A percentile compares a stretch with the other conserved stretches of the same genome.
These are phyloP conservation scores for Alnus rubra DNA, from an alignment of 306 rosid species.

Conservation along the genomic window DNA sequence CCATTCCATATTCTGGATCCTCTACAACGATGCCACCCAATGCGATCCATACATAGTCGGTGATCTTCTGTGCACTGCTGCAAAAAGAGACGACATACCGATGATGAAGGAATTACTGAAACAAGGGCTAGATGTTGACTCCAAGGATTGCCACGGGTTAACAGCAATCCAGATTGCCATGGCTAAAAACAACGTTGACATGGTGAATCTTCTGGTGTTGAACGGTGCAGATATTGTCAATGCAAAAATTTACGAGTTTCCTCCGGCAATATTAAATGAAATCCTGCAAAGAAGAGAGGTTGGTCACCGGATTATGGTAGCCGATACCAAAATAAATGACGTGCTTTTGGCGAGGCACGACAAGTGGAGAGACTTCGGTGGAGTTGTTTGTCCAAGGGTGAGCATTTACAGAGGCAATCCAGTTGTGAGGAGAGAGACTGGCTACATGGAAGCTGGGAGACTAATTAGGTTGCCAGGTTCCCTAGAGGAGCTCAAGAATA, in stretches of 20 bases:
- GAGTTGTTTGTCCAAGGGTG: conserved; percentile 47
- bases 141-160: conserved; percentile 42
- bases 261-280: conserved; percentile 44
- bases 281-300: conserved; percentile 52
- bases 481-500: conserved; percentile 62
- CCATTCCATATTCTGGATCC: conserved; percentile 63
- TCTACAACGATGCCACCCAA: conserved; percentile 48
- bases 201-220: conserved; percentile 64
- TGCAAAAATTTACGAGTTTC: conserved; percentile 26
- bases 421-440: conserved; percentile 45
- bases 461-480: conserved; percentile 75
- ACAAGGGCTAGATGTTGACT: conserved; percentile 63
- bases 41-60: conserved; percentile 57
- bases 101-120: conserved; percentile 63
- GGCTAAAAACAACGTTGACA: conserved; percentile 52
- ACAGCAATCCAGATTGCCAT: conserved; percentile 60
- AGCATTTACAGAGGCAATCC: conserved; percentile 84
- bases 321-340: conserved; percentile 38
- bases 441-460: conserved; percentile 64
- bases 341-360: conserved; percentile 22
- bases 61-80: conserved; percentile 62
- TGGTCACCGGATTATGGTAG: conserved; percentile 54
- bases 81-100: conserved; percentile 45
- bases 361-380: conserved; percentile 32
- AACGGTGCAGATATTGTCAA: conserved; percentile 50